A percentile compares a stretch with the other conserved stretches of the same genome.
phyloP scores from a whole-genome alignment of 805 yeast genomes.

The Candida stauntonica region DNA sequence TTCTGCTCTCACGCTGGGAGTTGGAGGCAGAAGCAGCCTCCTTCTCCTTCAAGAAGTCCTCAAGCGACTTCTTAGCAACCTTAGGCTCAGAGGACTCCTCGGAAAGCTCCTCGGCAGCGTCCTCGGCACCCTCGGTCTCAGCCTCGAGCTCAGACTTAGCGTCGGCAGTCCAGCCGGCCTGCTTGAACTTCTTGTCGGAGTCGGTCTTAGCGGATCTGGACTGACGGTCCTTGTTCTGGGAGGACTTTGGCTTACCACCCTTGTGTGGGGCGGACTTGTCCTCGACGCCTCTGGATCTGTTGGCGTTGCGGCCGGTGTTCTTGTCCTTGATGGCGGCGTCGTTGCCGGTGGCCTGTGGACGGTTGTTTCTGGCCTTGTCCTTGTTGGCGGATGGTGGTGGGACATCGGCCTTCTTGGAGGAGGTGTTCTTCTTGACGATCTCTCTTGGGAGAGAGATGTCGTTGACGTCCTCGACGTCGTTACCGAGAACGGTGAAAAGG shows the following conservation, averaged over 20 bases:
- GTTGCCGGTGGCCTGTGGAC: constrained; percentile 73
- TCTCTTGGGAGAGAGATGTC: constrained; percentile 62
- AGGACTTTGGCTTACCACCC: constrained; percentile 35
- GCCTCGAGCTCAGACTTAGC: constrained; percentile 64
- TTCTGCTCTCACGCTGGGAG: constrained; percentile 34
- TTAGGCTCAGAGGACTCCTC: constrained; percentile 41
- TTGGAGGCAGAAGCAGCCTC: constrained; percentile 54
- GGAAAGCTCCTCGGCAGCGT: constrained; percentile 42
- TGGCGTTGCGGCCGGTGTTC: constrained; percentile 62
- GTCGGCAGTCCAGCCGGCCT: constrained; percentile 83
- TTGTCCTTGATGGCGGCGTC: constrained; percentile 81
- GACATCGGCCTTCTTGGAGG: constrained; percentile 82
- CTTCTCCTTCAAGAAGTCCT: constrained; percentile 78
- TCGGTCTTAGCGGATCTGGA: constrained; percentile 81
- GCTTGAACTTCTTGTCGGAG: constrained; percentile 75
- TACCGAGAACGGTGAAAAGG: constrained; percentile 78
- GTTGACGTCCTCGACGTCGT: constrained; percentile 78
- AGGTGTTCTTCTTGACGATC: constrained; percentile 73
- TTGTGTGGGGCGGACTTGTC: constrained; percentile 33
- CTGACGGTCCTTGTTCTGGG: constrained; percentile 72
- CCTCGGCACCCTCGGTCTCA: constrained; percentile 53
- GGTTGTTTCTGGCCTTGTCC: constrained; percentile 69
- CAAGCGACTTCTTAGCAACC: constrained; percentile 65
- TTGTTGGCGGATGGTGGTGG: constrained; percentile 82
- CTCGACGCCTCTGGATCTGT: constrained; percentile 45